Base-by-base conservation (phyloP, 2,329 filamentous ascomycete genomes). In the Claviceps monticola region DNA sequence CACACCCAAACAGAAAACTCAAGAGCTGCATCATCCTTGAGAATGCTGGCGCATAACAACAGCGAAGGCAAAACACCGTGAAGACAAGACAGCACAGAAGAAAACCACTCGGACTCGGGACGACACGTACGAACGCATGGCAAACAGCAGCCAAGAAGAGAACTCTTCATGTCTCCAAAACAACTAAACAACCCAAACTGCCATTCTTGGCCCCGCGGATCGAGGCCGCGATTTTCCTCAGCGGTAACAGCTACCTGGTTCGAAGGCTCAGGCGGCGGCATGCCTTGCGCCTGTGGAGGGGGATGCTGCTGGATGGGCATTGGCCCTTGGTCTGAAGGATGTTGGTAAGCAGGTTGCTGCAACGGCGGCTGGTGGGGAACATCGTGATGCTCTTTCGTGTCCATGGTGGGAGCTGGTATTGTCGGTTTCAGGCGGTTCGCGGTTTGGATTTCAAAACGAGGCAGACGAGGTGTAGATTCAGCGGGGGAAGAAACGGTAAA, bases 81-180 rank as follows among this genome's bases (percentile, higher is more conserved):
- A 21, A 21, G 4, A 21, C 9, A 42, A 42, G 2, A 41, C 7
- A 41, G 19, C 8, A 42, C 16, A 19, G 39, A 43, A 19, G 39
- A 43, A 23, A 16, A 44, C 9, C 9, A 34, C 9, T 34, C 9
- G 29, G 29, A 34, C 2, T 2, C 19, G 19, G 19, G 19, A 19
- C 1, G 16, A 29, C 21, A 69, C 71, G 47, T 62, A 74, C 71
- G 60, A 23, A 74, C 56, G 54, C 72, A 74, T 11, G 72, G 72
- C 50, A 70, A 57, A 48, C 62, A 73, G 37, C 63, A 64, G 46
- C 62, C 64, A 34, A 73, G 59, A 46, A 68, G 56, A 55, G 70
- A 73, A 48, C 59, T 64, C 26, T 60, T 62, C 57, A 65, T 65
- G 17, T 54, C 52, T 46, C 70, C 71, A 17, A 61, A 62, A 63